Evolutionary conservation across 2,329 filamentous ascomycete genomes (phyloP), one percentile per base, ranked within the genome.

Genomic region (Pezicula carpinea): DNA sequence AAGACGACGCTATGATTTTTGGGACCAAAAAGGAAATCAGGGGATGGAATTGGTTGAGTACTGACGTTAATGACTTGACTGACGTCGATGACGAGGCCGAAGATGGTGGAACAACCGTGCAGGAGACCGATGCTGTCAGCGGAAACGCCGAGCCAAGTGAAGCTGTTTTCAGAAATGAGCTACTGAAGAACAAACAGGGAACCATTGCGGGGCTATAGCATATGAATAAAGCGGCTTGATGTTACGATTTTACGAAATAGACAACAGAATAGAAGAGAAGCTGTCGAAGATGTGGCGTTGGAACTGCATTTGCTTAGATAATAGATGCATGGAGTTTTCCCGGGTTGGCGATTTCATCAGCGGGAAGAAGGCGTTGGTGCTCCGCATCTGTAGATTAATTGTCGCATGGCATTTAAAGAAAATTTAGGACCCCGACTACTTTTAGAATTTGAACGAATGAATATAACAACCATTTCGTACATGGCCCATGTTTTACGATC

Each of bases 21-120:
- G 52, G 51, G 3, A 52, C 22, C 13, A 47, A 53, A 3, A 47
- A 45, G 10, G 50, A 53, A n/a, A 44, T 63, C 2, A 56, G 58
- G 32, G 56, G 53, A 1, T 64, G 62, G 62, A 56, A 56, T 43
- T 62, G 53, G 51, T 46, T 64, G 15, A 56, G 47, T 36, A 59
- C 57, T 2, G 44, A 56, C 53, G 22, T 55, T 2, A 15, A 35
- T 14, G 54, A 55, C 17, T 22, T 55, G 41, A 29, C 5, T 4
- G 52, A 57, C 38, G 50, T 53, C 7, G 52, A 53, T 31, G 52
- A 51, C 35, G 10, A 53, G 52, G 5, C 54, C 56, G 7, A 43
- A 10, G 40, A 22, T 21, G 22, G 14, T 43, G 40, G 11, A 33
- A 15, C 3, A 6, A 26, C 23, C 23, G 23, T 10, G 10, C 23